phyloP scores from a whole-genome alignment of 805 yeast genomes.

The Wickerhamiella alocasiicola region DNA sequence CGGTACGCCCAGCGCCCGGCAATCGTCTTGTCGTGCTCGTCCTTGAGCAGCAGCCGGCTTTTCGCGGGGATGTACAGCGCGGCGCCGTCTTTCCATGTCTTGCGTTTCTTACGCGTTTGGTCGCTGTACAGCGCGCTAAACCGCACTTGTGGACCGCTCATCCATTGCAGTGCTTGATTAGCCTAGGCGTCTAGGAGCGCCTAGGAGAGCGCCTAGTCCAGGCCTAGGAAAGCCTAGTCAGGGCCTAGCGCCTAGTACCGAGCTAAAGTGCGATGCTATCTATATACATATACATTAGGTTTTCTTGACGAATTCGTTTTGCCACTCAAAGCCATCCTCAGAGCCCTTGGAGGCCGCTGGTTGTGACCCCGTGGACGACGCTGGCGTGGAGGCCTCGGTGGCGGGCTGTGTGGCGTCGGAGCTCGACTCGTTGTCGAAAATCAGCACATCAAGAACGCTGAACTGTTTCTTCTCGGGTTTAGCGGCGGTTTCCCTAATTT shows the following conservation, averaged over 20 bases:
- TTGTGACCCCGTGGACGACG: neutral
- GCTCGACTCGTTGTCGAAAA: neutral
- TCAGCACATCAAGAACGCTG: neutral
- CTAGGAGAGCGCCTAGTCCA: too few species aligned
- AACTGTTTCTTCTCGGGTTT: neutral
- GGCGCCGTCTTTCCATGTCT: constrained; percentile 12
- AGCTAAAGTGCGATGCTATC: too few species aligned
- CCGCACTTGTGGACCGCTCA: neutral
- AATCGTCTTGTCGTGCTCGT: constrained; percentile 6
- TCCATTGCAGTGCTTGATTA: too few species aligned
- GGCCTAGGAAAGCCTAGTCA: too few species aligned
- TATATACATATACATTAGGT: constrained; percentile 8
- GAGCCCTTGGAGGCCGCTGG: neutral
- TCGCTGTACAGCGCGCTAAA: constrained; percentile 4
- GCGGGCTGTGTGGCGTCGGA: neutral
- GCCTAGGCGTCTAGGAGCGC: too few species aligned
- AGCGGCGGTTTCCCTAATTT: neutral
- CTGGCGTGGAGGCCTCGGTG: neutral
- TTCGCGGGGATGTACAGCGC: constrained; percentile 6
- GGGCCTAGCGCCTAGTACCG: too few species aligned
- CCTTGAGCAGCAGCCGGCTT: constrained; percentile 3
- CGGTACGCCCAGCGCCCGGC: constrained; percentile 6
- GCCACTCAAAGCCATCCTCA: constrained; percentile 19
- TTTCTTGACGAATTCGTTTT: constrained; percentile 17
- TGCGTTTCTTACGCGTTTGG: constrained; percentile 8